Evolutionary conservation across 768 basidiomycete species (phyloP).

Genomic region (Agrocybe pediades): DNA sequence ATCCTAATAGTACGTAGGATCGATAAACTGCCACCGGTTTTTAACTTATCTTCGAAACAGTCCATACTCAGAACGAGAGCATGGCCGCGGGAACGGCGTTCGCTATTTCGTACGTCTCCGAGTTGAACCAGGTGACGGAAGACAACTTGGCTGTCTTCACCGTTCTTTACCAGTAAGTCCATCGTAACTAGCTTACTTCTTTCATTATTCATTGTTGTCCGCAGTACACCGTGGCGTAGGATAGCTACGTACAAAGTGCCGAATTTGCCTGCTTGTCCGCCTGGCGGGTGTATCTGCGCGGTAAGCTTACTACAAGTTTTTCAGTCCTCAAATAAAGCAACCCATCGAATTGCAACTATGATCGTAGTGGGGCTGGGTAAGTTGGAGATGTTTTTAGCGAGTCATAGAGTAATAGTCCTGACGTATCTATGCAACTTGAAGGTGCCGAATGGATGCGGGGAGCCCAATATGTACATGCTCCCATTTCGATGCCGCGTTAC

Average conservation of each 20-base stretch:
- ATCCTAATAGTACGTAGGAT: conserved; percentile 34
- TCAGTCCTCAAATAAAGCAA: not conserved
- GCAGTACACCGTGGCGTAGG: conserved; percentile 45
- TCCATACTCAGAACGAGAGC: conserved; percentile 45
- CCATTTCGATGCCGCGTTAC: conserved; percentile 41
- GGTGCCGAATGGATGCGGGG: conserved; percentile 34
- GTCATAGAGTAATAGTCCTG: not conserved
- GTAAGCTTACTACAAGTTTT: conserved; percentile 26
- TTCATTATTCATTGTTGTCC: not conserved
- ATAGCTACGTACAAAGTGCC: conserved; percentile 44
- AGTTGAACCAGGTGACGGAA: conserved; percentile 38
- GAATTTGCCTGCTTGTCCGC: conserved; percentile 43
- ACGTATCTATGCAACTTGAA: not conserved
- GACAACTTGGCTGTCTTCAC: conserved; percentile 48
- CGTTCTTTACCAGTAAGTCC: conserved; percentile 36
- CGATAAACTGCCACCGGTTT: not conserved
- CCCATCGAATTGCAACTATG: not conserved
- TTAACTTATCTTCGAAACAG: conserved; percentile 24
- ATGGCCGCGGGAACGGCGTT: conserved; percentile 49
- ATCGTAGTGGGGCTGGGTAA: conserved; percentile 46
- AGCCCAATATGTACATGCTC: conserved; percentile 49
- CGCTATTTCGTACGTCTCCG: conserved; percentile 46
- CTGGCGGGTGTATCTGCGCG: conserved; percentile 43
- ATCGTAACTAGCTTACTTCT: not conserved
- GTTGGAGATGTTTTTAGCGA: conserved; percentile 11